Evolutionary conservation across 768 basidiomycete species (phyloP).

Genomic region (Strobilomyces echinocephalus): DNA sequence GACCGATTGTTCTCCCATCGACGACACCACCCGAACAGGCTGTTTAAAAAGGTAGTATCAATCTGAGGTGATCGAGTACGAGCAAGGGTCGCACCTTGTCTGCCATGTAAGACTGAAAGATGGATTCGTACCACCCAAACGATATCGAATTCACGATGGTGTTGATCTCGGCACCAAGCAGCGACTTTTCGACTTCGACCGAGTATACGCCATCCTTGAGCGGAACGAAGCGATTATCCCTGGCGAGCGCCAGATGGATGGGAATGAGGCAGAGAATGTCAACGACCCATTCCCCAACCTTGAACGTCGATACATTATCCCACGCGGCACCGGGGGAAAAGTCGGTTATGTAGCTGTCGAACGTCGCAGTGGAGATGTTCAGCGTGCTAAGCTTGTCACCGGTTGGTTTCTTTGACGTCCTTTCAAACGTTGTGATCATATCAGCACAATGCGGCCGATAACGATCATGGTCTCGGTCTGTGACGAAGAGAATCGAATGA

Average conservation of each 20-base stretch:
- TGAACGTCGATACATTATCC: conserved; percentile 33
- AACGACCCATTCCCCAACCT: conserved; percentile 57
- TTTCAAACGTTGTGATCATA: conserved; percentile 45
- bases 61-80: neutral
- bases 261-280: conserved; percentile 59
- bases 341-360: conserved; percentile 19
- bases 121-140: conserved; percentile 62
- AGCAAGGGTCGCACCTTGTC: conserved; percentile 37
- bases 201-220: conserved; percentile 54
- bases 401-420: conserved; percentile 47
- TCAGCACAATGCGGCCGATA: conserved; percentile 42
- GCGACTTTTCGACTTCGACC: conserved; percentile 42
- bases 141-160: conserved; percentile 51
- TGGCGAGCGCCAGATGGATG: conserved; percentile 56
- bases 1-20: conserved; percentile 66
- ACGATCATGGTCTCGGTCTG: conserved; percentile 31
- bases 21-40: conserved; percentile 62
- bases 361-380: conserved; percentile 28
- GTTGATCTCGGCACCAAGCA: conserved; percentile 56
- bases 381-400: conserved; percentile 39
- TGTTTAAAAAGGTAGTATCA: conserved; percentile 16
- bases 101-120: conserved; percentile 60
- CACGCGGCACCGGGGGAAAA: conserved; percentile 15
- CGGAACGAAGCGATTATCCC: conserved; percentile 58
- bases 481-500: conserved; percentile 42